Base-by-base conservation (phyloP, 2,329 filamentous ascomycete genomes). In the Chaetomium globosum region DNA sequence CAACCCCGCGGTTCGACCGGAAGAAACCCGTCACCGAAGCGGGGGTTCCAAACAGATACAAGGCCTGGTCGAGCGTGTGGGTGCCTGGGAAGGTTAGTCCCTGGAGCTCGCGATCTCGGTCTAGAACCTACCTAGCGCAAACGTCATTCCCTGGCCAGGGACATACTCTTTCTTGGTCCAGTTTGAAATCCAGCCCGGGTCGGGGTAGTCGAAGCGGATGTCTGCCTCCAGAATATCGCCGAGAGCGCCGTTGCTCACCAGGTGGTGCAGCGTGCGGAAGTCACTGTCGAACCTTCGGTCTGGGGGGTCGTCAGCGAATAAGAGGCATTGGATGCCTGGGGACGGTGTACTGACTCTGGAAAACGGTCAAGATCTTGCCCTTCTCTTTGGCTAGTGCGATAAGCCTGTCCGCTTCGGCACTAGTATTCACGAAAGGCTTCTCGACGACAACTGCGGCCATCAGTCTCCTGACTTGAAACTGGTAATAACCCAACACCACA, bases 151-250 rank as follows among this genome's bases (percentile, higher is more conserved):
- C 0, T 75, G 70, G 0, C 80, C 80, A 0, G 78, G 77, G 0
- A 68, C 71, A 53, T 77, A 78, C 33, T 76, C 71, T 39, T 75
- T 75, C 5, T 59, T 63, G 0, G 68, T 76, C 72, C 75, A 77
- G 0, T 52, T 60, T 0, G 72, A 64, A 0, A 81, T 69, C 79
- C 79, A 82, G 1, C 72, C 52, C 0, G 80, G 77, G 0, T 75
- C 75, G 43, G 79, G 79, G 48, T 81, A 84, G 71, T 90, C 88
- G 65, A 89, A 89, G 74, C 89, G 87, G 3, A 87, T 83, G 70
- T 89, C 84, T 59, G 86, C 89, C 68, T 90, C 88, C 46, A 83
- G 83, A 57, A 89, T 78, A 1, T 87, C 81, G 19, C 88, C 88
- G 3, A 89, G 77, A 0, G 79, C 79, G 33, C 80, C 82, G 19